Base-by-base conservation (phyloP, 1,139 yeast genomes). In the Blastobotrys apis region DNA sequence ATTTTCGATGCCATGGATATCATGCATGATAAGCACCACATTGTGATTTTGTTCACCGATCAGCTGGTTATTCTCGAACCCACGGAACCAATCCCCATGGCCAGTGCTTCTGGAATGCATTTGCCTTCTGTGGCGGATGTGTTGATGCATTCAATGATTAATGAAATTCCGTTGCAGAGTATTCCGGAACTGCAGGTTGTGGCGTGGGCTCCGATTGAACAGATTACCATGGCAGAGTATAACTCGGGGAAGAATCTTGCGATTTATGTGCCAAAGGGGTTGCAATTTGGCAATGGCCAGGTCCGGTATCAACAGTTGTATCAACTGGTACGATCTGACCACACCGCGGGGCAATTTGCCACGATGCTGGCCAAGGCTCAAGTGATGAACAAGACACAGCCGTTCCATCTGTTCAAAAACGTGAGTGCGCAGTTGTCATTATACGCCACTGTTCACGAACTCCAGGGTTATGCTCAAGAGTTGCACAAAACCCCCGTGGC, bases 61-160 rank as follows among this genome's bases (percentile, higher is more conserved):
- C 78, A 78, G 51, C 62, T 88, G 12, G 72, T 90, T 29, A 77
- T 87, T 51, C 65, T 88, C 36, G 75, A 73, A 36, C 66, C 52
- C 51, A 59, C 52, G 10, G 54, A 58, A 41, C 60, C 64, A 1
- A 54, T 62, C 21, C 60, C 59, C 9, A 52, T 54, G 52, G 54
- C 54, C 3, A 51, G 58, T 6, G 57, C 61, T 2, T 58, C 64
- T n/a, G 67, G 67, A 16, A 55, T 73, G 4, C 77, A 76, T 49
- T 69, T 68, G 37, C 81, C 94, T 1, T 74, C 83, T 1, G 72
- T 84, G 12, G 75, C 95, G 1, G 96, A 88, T 63, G 73, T 86
- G 43, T 67, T 90, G 50, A 86, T 88, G 94, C 94, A 90, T 59
- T 86, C 96, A 0, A 71, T 90, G 60, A 78, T 86, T 33, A 90